phyloP scores from a whole-genome alignment of 352 stramenopile genomes.

The Globisporangium cylindrosporum region DNA sequence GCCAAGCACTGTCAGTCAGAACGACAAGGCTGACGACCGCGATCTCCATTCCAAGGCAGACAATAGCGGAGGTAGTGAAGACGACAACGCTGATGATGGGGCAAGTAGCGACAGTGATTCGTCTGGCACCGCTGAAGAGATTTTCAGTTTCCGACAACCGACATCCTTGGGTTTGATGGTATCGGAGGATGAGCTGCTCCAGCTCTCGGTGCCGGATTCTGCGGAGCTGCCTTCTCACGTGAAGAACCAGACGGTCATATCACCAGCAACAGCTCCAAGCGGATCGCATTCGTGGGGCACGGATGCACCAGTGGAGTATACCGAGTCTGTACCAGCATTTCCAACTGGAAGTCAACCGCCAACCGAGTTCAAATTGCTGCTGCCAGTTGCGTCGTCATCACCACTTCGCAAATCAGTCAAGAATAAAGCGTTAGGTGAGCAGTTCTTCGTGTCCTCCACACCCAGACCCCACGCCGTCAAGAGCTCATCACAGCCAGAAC shows the following conservation, averaged over 20 bases:
- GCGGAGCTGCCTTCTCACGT: slow-evolving; percentile 18
- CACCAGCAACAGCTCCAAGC: background rate
- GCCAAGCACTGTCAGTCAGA: background rate
- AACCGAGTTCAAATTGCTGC: slow-evolving; percentile 36
- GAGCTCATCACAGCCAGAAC: background rate
- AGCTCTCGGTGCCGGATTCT: slow-evolving; percentile 32
- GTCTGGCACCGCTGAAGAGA: background rate
- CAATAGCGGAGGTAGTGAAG: slow-evolving; percentile 2
- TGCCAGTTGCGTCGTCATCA: slow-evolving; percentile 25
- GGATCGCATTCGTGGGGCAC: background rate
- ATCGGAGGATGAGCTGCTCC: slow-evolving; percentile 28
- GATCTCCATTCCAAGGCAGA: background rate
- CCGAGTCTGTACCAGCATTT: background rate
- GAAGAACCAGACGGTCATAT: slow-evolving; percentile 6
- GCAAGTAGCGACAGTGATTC: background rate
- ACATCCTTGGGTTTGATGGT: background rate
- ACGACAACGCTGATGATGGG: background rate
- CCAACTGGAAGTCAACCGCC: background rate
- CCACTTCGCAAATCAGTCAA: background rate
- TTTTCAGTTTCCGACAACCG: slow-evolving; percentile 14
- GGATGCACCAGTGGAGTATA: too few species aligned
- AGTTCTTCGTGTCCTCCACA: background rate
- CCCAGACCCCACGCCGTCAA: background rate
- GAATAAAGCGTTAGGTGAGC: background rate
- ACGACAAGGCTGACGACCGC: background rate